These are phyloP conservation scores for Fimicolochytrium jonesii DNA, from an alignment of 192 early-diverging fungal genomes.

Conservation along the genomic window DNA sequence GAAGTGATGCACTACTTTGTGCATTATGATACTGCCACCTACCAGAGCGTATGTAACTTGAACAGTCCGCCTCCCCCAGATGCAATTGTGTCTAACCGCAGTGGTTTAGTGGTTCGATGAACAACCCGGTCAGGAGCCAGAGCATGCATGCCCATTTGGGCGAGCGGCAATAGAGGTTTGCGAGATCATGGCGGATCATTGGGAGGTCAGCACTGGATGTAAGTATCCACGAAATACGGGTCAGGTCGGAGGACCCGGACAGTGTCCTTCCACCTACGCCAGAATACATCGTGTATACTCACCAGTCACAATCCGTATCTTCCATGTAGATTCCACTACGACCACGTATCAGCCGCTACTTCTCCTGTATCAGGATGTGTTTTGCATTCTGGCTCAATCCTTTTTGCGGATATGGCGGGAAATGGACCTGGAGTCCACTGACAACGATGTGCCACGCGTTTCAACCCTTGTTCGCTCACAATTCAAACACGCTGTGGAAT, in stretches of 20 bases:
- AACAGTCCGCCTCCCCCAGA: too few species aligned
- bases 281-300: too few species aligned
- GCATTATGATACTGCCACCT: not conserved
- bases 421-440: constrained; percentile 45
- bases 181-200: constrained; percentile 64
- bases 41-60: not conserved
- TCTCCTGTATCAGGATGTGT: constrained; percentile 55
- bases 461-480: constrained; percentile 61
- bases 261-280: too few species aligned
- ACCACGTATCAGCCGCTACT: constrained; percentile 63
- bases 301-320: not conserved
- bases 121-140: constrained; percentile 28
- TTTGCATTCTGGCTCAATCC: constrained; percentile 45
- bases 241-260: too few species aligned
- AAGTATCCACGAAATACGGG: constrained; percentile 18
- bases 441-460: constrained; percentile 35
- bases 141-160: constrained; percentile 51
- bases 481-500: constrained; percentile 43
- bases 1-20: constrained; percentile 60
- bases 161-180: constrained; percentile 59
- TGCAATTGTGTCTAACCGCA: too few species aligned
- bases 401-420: constrained; percentile 63
- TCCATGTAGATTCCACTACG: constrained; percentile 37
- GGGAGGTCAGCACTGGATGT: constrained; percentile 68
- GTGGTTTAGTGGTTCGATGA: constrained; percentile 21